Conservation (phyloP, 148 eudicot genomes). For the Gaultheria prostrata region DNA sequence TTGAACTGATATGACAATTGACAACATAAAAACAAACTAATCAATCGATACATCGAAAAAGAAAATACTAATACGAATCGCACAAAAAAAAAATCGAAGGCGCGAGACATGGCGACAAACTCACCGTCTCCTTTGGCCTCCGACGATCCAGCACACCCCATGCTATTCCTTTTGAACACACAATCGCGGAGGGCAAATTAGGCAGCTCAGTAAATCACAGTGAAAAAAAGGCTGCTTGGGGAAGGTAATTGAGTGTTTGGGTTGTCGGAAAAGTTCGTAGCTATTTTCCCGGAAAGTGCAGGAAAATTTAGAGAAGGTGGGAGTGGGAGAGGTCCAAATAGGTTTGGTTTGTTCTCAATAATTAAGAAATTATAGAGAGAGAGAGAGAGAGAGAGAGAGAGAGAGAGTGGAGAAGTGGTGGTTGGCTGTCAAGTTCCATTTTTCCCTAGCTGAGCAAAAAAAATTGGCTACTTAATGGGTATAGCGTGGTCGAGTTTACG, state of each 20-base stretch:
- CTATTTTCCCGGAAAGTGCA: conserved; percentile 1
- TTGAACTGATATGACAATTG: not conserved
- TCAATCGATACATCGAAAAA: not conserved
- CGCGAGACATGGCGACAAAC: not conserved
- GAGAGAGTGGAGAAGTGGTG: not conserved
- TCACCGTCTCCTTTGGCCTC: conserved; percentile 30
- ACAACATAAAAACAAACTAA: not conserved
- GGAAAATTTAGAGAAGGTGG: not conserved
- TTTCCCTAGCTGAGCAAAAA: conserved; percentile 9
- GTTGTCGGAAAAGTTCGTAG: not conserved
- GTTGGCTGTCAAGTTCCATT: conserved; percentile 31
- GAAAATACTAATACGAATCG: not conserved
- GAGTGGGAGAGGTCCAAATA: not conserved
- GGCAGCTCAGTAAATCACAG: conserved; percentile 14
- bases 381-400: not conserved
- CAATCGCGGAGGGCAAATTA: conserved; percentile 3
- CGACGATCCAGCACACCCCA: conserved; percentile 46
- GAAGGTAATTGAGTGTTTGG: not conserved
- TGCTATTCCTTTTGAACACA: conserved; percentile 6
- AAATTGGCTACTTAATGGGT: too few relatives aligned
- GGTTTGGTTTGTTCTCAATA: conserved; percentile 10
- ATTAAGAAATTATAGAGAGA: not conserved
- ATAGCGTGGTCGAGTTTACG: too few relatives aligned
- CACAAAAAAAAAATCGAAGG: not conserved
- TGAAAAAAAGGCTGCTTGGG: not conserved